Evolutionary conservation across 192 early-diverging fungal genomes (phyloP), one percentile per base, ranked within the genome.

Genomic region (Coemansia sp.): DNA sequence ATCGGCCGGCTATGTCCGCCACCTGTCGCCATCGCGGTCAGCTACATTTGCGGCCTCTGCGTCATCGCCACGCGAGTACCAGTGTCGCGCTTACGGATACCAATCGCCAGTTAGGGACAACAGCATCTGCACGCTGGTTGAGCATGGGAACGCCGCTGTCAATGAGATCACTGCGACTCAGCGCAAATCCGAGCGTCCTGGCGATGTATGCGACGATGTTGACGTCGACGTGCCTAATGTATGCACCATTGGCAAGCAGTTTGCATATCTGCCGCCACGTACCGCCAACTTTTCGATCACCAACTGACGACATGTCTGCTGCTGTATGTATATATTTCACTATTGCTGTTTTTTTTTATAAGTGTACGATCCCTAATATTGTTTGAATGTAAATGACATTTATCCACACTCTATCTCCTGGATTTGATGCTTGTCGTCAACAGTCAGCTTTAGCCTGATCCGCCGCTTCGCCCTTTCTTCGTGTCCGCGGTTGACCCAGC

Each of bases 191-290:
- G 56, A 8, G 56, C 3, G 56, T 22, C 3, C 24, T 29, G 53
- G 32, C 22, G 3, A 35, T 32, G 20, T 24, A 22, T n/a, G 29
- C 45, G 59, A 38, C 22, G 70, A 65, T 6, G 73, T 66, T 24
- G 67, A 72, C 29, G 35, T 62, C 22, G 59, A 71, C 6, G 66
- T 69, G 10, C 70, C 79, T 36, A 49, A 32, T 31, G 59, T 73
- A 0, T 29, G 58, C 17, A 42, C 59, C 2, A 31, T 58, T 12
- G 59, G 65, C 40, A 38, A 17, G 11, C 79, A 82, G 56, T 32
- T 67, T 31, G 79, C 79, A 12, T 82, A 82, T 46, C 62, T 82
- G 25, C 79, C 79, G 8, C 79, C 79, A 7, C 79, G 79, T 49
- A 69, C 79, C 27, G 47, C 60, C 15, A 70, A 41, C 15, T 54